These are phyloP conservation scores for Nemania diffusa DNA, from an alignment of 2,329 filamentous ascomycete species.

Conservation along the genomic window DNA sequence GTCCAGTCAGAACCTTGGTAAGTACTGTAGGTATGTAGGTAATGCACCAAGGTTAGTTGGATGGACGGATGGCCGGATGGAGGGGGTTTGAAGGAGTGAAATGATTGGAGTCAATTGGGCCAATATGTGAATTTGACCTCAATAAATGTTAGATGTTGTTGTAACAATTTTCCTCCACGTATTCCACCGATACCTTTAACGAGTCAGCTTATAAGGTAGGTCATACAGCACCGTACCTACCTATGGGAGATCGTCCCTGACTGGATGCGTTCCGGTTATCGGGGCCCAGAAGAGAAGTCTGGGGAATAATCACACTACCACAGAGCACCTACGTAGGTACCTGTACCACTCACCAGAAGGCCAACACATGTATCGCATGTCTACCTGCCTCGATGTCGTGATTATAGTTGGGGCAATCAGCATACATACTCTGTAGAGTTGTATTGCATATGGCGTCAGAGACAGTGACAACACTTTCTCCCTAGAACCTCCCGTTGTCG, in stretches of 20 bases:
- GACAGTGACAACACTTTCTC: neutral
- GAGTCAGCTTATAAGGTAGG: slow-evolving; percentile 8
- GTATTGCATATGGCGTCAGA: neutral
- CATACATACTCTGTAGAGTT: neutral
- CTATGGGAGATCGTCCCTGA: neutral
- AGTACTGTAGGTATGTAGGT: neutral
- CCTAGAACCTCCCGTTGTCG: neutral
- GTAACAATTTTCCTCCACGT: neutral
- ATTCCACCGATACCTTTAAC: neutral
- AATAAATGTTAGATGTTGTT: neutral
- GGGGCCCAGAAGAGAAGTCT: slow-evolving; percentile 38
- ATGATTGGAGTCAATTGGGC: slow-evolving; percentile 2
- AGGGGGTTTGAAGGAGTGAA: neutral
- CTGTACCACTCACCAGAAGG: too few relatives aligned
- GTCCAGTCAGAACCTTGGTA: slow-evolving; percentile 6
- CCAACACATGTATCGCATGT: too few relatives aligned
- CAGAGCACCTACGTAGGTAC: too few relatives aligned
- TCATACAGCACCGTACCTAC: neutral
- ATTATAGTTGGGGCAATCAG: neutral
- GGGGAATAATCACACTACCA: slow-evolving; percentile 37
- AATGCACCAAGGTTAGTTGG: too few relatives aligned
- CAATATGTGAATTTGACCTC: neutral
- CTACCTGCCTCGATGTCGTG: neutral
- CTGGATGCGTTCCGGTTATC: slow-evolving; percentile 45
- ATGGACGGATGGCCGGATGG: neutral